A percentile compares a stretch with the other conserved stretches of the same genome.
These are phyloP conservation scores for Strigomonas oncopelti DNA, from an alignment of 208 protist species.

Conservation along the genomic window DNA sequence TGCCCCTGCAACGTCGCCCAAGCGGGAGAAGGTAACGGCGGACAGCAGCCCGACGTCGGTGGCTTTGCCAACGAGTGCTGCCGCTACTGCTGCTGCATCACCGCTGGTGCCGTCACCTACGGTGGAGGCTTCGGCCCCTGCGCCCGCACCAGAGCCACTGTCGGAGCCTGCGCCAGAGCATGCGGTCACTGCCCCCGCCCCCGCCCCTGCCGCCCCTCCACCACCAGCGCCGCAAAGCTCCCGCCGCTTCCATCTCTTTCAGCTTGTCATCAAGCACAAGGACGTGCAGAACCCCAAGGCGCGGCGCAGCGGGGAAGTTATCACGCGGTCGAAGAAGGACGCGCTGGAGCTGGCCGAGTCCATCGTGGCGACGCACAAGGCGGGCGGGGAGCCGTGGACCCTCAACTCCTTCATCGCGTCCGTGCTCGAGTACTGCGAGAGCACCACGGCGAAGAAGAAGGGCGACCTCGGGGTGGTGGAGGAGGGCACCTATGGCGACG, in stretches of 20 bases:
- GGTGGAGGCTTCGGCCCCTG: background rate
- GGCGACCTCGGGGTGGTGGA: slow-evolving; percentile 79
- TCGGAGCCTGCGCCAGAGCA: background rate
- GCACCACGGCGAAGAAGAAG: slow-evolving; percentile 42
- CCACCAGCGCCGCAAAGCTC: background rate
- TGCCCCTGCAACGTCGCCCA: background rate
- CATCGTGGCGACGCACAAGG: slow-evolving; percentile 23
- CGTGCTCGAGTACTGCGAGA: slow-evolving; percentile 72
- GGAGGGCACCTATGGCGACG: slow-evolving; percentile 62
- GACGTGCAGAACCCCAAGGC: slow-evolving; percentile 66
- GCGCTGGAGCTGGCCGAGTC: slow-evolving; percentile 60
- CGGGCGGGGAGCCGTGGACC: slow-evolving; percentile 37
- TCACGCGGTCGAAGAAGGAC: slow-evolving; percentile 73
- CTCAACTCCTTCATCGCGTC: slow-evolving; percentile 57
- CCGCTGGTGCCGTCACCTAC: background rate
- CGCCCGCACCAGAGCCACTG: background rate
- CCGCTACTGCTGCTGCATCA: background rate
- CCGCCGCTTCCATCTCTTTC: slow-evolving; percentile 53
- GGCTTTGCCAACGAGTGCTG: background rate
- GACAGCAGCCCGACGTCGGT: background rate
- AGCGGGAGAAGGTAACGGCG: too few relatives aligned
- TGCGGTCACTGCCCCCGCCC: too few relatives aligned
- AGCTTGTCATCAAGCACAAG: slow-evolving; percentile 88
- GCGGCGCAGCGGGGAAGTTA: slow-evolving; percentile 67
- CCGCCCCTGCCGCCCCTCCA: background rate